Percentiles rank a stretch among this genome's conserved stretches.
Evolutionary conservation across 768 basidiomycete genomes (phyloP).

Genomic region (Xerocomellus amylosporus): DNA sequence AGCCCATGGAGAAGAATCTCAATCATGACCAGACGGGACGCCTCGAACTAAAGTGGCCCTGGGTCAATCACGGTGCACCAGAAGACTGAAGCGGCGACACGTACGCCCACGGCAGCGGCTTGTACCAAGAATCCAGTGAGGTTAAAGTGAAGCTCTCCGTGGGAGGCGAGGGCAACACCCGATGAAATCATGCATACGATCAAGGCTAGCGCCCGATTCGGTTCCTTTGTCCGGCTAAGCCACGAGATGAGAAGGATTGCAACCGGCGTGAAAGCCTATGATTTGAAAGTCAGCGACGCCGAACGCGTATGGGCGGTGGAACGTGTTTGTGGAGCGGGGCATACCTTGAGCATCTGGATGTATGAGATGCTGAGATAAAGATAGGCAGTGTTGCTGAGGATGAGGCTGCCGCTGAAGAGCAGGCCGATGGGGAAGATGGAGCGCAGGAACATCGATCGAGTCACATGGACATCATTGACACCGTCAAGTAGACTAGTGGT

Average conservation of each 20-base stretch:
- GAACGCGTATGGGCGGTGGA: background rate
- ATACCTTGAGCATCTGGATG: slow-evolving; percentile 94
- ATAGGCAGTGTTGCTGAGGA: slow-evolving; percentile 91
- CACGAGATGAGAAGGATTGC: slow-evolving; percentile 94
- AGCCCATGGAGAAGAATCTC: slow-evolving; percentile 91
- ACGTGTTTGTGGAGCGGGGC: slow-evolving; percentile 10
- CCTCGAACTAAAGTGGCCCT: slow-evolving; percentile 68
- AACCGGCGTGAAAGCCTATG: slow-evolving; percentile 84
- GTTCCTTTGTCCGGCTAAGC: slow-evolving; percentile 84
- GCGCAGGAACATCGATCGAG: slow-evolving; percentile 70
- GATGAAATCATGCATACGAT: slow-evolving; percentile 90
- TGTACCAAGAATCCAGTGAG: slow-evolving; percentile 85
- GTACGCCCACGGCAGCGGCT: slow-evolving; percentile 76
- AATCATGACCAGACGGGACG: slow-evolving; percentile 93
- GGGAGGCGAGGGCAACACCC: slow-evolving; percentile 87
- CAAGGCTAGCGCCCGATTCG: slow-evolving; percentile 70
- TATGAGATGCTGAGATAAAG: slow-evolving; percentile 89
- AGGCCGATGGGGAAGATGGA: slow-evolving; percentile 93
- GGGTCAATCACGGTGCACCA: background rate
- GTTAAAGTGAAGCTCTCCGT: slow-evolving; percentile 85
- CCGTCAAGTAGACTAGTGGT: slow-evolving; percentile 82
- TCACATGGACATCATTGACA: slow-evolving; percentile 74
- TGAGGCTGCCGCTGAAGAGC: slow-evolving; percentile 88
- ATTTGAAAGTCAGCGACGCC: background rate
- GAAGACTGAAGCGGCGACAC: background rate